Evolutionary conservation across 2,329 filamentous ascomycete genomes (phyloP), one percentile per base, ranked within the genome.

Genomic region (Colletotrichum sp.): DNA sequence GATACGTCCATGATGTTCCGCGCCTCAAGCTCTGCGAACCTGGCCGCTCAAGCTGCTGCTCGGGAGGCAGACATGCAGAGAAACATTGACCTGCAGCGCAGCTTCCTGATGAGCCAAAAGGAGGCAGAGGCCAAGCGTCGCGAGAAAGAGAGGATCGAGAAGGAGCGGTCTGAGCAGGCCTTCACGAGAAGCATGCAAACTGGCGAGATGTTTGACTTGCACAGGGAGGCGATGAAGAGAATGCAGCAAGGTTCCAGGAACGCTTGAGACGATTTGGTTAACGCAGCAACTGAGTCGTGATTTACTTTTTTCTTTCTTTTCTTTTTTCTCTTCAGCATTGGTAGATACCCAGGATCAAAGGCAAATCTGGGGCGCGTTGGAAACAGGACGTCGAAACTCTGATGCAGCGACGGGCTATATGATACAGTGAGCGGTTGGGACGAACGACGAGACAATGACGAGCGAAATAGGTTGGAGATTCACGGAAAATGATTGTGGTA

Each of bases 171-270:
- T 8, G 92, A 95, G 16, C 90, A 90, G 66, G 89, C 89, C 49
- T 92, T 95, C 80, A 94, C 95, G 78, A 92, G 93, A 83, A 90
- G 92, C 78, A 97, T 98, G 94, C 89, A 95, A 70, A 92, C 91
- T 18, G 93, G 93, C 0, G 92, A 94, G 78, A 90, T 98, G 87
- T 88, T 94, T 68, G 93, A 95, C 62, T 90, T 93, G 26, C 96
- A 98, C 83, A 90, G 94, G 24, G 93, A 96, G 78, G 95, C 94
- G 1, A 90, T 98, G 90, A 89, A 94, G 78, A 93, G 89, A 83
- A 94, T 98, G 93, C 96, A 98, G 80, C 85, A 84, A 44, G 79
- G 82, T 28, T 86, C 87, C 2, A 87, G 83, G 78, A 81, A 86
- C 24, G 36, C 60, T 18, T 77, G 21, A 76, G 64, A 32, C 24